These are phyloP conservation scores for Kodamaea derodonti DNA, from an alignment of 1,139 yeast genomes.

Conservation along the genomic window DNA sequence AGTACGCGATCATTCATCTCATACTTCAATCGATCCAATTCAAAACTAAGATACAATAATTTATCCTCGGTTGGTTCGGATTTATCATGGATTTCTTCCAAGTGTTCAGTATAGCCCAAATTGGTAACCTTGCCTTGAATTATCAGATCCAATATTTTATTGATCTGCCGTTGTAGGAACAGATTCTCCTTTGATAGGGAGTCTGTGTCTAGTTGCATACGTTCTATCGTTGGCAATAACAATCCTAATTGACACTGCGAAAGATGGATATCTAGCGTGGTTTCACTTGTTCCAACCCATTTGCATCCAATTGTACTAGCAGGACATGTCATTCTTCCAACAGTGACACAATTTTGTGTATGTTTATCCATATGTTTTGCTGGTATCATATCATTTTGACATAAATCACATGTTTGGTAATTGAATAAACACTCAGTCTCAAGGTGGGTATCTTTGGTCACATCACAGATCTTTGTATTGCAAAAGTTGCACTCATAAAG, in stretches of 20 bases:
- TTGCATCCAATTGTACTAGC: conserved; percentile 40
- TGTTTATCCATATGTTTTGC: conserved; percentile 30
- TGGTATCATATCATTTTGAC: conserved; percentile 41
- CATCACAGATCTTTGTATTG: conserved; percentile 24
- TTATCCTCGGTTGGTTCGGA: conserved; percentile 18
- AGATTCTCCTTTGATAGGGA: conserved; percentile 16
- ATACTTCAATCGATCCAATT: conserved; percentile 36
- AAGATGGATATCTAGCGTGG: conserved; percentile 38
- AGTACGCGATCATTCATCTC: conserved; percentile 41
- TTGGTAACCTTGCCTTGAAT: conserved; percentile 51
- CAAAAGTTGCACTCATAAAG: conserved; percentile 40
- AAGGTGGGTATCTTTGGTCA: conserved; percentile 33
- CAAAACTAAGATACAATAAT: conserved; percentile 32
- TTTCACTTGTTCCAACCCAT: conserved; percentile 37
- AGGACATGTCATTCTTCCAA: conserved; percentile 35
- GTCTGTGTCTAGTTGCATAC: conserved; percentile 14
- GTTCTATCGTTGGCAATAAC: conserved; percentile 27
- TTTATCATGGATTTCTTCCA: conserved; percentile 42
- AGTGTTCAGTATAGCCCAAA: conserved; percentile 44
- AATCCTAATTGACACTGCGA: conserved; percentile 32
- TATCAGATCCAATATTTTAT: conserved; percentile 44
- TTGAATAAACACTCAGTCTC: conserved; percentile 39
- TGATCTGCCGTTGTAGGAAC: conserved; percentile 40
- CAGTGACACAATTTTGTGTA: conserved; percentile 31
- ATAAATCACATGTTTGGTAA: conserved; percentile 35